These are phyloP conservation scores for Podospora pseudocomata DNA, from an alignment of 495 filamentous ascomycete species.

Conservation along the genomic window DNA sequence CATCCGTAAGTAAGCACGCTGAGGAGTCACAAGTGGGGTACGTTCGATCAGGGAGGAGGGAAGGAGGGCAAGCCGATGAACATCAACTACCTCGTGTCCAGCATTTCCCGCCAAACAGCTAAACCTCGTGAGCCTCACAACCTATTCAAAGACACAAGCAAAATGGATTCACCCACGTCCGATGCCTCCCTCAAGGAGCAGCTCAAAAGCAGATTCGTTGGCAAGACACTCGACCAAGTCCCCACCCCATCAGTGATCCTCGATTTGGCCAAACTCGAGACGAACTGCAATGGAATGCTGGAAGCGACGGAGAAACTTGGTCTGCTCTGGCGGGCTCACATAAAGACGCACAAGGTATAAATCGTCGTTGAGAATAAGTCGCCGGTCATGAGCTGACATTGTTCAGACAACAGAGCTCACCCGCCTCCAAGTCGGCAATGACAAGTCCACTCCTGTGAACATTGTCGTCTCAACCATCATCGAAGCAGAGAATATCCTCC, in stretches of 20 bases:
- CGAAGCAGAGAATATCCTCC: constrained; percentile 68
- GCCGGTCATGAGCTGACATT: constrained; percentile 8
- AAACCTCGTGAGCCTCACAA: background rate
- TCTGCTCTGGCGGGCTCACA: constrained; percentile 72
- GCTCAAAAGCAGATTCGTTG: constrained; percentile 52
- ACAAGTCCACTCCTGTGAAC: constrained; percentile 49
- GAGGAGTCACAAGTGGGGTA: background rate
- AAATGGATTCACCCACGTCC: background rate
- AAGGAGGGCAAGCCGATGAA: background rate
- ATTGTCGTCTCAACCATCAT: constrained; percentile 74
- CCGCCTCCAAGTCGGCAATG: constrained; percentile 64
- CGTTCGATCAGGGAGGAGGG: background rate
- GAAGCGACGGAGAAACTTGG: constrained; percentile 54
- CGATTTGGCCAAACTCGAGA: constrained; percentile 61
- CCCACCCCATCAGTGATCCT: constrained; percentile 66
- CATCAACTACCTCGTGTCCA: background rate
- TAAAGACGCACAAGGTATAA: constrained; percentile 80
- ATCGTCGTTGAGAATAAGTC: no score
- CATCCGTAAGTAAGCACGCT: background rate
- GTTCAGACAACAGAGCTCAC: constrained; percentile 62
- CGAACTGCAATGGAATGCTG: constrained; percentile 74
- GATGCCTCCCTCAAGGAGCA: constrained; percentile 36
- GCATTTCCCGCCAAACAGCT: background rate
- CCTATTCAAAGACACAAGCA: background rate
- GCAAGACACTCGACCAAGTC: constrained; percentile 57